These are phyloP conservation scores for Pelargonium myrrhifolium DNA, from an alignment of 441 rosid species.

Conservation along the genomic window DNA sequence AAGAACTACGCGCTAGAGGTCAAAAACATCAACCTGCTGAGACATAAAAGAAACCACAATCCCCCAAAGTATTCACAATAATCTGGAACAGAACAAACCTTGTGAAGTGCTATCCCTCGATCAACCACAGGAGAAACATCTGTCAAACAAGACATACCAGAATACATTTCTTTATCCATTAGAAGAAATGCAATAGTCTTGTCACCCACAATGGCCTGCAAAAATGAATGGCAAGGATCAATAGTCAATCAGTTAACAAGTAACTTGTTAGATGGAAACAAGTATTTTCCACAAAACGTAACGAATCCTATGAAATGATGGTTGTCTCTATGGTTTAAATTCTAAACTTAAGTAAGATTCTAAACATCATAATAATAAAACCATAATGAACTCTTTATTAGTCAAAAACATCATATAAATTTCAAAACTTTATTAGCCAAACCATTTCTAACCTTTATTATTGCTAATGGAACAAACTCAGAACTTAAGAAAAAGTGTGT, in stretches of 20 bases:
- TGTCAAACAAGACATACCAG: conserved; percentile 65
- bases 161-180: conserved; percentile 76
- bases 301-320: background rate
- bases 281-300: background rate
- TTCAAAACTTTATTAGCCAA: background rate
- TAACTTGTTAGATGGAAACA: background rate
- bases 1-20: conserved; percentile 13
- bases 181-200: conserved; percentile 63
- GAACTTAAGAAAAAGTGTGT: background rate
- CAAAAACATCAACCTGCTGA: conserved; percentile 7
- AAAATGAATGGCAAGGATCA: conserved; percentile 6
- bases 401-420: background rate
- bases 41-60: conserved; percentile 14
- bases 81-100: conserved; percentile 36
- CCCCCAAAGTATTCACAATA: conserved; percentile 7
- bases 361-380: background rate
- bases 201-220: conserved; percentile 81
- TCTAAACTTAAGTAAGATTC: too few species aligned
- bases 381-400: background rate
- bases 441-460: background rate
- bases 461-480: background rate
- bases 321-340: background rate
- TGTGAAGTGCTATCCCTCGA: conserved; percentile 76
- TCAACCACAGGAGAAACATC: conserved; percentile 52
- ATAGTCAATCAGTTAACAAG: background rate